Conservation (phyloP, 768 basidiomycete genomes). For the Mycena albidolilacea region DNA sequence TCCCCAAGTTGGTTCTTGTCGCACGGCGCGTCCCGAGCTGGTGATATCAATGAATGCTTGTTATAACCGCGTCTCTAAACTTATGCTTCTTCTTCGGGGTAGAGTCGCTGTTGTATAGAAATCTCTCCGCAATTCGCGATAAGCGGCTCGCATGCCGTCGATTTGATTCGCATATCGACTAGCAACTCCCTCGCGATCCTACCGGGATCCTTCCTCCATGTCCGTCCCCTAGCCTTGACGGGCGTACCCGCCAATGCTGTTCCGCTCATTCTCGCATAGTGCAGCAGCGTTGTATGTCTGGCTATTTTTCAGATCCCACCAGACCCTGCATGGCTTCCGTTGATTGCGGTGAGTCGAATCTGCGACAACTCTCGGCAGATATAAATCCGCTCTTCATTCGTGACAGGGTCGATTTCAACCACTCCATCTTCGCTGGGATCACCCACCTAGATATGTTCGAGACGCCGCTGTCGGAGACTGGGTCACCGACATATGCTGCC, state of each 20-base stretch:
- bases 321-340: not conserved
- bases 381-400: not conserved
- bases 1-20: conserved; percentile 1
- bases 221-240: not conserved
- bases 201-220: not conserved
- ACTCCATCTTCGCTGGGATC: conserved; percentile 3
- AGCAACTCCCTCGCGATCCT: not conserved
- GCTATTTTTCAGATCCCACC: not conserved
- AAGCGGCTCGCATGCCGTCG: not conserved
- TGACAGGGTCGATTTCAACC: not conserved
- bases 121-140: not conserved
- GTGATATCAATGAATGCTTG: not conserved
- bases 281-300: not conserved
- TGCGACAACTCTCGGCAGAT: not conserved
- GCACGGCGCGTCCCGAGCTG: not conserved
- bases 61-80: not conserved
- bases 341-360: not conserved
- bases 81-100: not conserved
- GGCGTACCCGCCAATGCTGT: not conserved
- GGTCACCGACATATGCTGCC: not conserved
- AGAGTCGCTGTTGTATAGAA: not conserved
- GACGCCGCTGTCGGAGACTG: not conserved
- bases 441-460: conserved; percentile 8
- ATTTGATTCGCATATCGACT: not conserved
- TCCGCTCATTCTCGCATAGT: not conserved